Evolutionary conservation across 2,329 filamentous ascomycete species (phyloP).

Genomic region (Colletotrichum cordylinicola): DNA sequence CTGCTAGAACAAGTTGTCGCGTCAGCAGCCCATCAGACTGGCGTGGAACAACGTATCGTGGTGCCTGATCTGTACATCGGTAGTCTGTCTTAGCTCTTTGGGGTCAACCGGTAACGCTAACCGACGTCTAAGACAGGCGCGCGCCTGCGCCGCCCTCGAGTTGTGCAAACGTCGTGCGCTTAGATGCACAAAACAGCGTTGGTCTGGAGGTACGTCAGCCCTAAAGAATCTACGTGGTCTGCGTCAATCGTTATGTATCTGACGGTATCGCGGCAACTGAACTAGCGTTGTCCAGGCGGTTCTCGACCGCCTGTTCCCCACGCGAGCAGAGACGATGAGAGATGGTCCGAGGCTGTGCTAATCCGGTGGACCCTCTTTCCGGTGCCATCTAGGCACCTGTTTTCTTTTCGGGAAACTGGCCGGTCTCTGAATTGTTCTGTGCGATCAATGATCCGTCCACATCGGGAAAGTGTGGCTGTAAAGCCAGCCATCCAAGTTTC

Average conservation of each 20-base stretch:
- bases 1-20: neutral
- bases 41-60: neutral
- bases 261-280: neutral
- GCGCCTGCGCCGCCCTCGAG: neutral
- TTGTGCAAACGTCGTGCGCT: neutral
- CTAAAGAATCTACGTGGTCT: neutral
- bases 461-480: neutral
- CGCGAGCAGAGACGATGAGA: neutral
- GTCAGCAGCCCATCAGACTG: neutral
- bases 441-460: neutral
- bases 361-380: neutral
- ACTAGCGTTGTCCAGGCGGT: neutral
- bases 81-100: neutral
- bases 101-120: neutral
- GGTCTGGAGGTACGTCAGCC: neutral
- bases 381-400: neutral
- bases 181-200: slow-evolving; percentile 11
- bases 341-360: neutral
- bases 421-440: neutral
- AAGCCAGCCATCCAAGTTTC: neutral
- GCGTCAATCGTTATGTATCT: neutral
- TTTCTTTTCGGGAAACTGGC: too few species aligned
- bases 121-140: neutral
- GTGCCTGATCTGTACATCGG: neutral
- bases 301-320: neutral